Conservation (phyloP, 2,329 filamentous ascomycete species). For the Nannizzia gypsea region DNA sequence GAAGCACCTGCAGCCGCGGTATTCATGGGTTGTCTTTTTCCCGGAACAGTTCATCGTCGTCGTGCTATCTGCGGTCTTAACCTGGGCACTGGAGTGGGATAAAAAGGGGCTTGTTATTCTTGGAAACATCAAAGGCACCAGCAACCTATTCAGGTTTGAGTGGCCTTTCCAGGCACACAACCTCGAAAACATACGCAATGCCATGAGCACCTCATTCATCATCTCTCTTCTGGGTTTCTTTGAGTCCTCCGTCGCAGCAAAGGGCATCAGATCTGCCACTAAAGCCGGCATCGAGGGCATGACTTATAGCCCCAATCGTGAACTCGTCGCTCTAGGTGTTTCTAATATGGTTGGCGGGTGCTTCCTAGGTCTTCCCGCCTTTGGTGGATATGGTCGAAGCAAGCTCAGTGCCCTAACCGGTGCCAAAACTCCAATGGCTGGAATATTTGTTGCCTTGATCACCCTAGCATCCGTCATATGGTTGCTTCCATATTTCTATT, state of each 20-base stretch:
- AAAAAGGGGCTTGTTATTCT: constrained; percentile 68
- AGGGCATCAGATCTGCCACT: constrained; percentile 59
- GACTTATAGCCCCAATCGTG: constrained; percentile 76
- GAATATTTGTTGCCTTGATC: constrained; percentile 71
- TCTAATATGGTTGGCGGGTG: constrained; percentile 85
- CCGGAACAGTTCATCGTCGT: constrained; percentile 89
- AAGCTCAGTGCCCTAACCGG: constrained; percentile 92
- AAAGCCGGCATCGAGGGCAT: constrained; percentile 63
- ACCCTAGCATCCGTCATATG: constrained; percentile 71
- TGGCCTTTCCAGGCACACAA: constrained; percentile 72
- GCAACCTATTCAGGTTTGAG: constrained; percentile 67
- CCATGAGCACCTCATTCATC: constrained; percentile 82
- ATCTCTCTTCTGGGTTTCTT: constrained; percentile 97
- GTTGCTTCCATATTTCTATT: constrained; percentile 84
- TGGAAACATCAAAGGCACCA: constrained; percentile 63
- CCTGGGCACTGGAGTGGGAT: constrained; percentile 68
- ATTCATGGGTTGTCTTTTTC: constrained; percentile 70
- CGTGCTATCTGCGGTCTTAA: constrained; percentile 66
- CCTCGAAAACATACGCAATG: constrained; percentile 70
- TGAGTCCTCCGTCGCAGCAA: constrained; percentile 90
- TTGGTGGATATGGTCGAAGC: constrained; percentile 90
- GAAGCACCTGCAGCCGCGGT: constrained; percentile 63
- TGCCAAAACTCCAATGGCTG: constrained; percentile 86
- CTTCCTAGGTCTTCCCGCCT: constrained; percentile 85
- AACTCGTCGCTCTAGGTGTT: constrained; percentile 80